These are phyloP conservation scores for Amanita pseudoporphyria DNA, from an alignment of 768 basidiomycete genomes.

Conservation along the genomic window DNA sequence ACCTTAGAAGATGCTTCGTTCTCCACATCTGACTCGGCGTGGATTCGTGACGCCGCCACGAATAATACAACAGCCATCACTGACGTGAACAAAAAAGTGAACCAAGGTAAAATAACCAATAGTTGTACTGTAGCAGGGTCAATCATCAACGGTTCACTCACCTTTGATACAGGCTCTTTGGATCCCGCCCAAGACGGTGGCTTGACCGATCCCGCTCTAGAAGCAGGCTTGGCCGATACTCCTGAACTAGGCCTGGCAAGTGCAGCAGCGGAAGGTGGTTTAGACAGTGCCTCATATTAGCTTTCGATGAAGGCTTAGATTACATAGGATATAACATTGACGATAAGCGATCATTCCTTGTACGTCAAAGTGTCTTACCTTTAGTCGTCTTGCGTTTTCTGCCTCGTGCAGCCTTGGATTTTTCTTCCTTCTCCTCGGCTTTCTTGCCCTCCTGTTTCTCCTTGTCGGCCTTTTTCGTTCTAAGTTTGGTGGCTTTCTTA, in stretches of 20 bases:
- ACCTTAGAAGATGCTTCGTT: too few relatives aligned
- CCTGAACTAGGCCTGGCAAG: conserved; percentile 30
- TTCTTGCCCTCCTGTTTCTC: conserved; percentile 24
- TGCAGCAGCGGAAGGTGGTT: conserved; percentile 10
- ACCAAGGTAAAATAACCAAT: too few relatives aligned
- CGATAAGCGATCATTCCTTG: conserved; percentile 10
- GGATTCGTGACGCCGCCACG: too few relatives aligned
- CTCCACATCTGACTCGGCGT: too few relatives aligned
- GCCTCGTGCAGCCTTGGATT: conserved; percentile 38
- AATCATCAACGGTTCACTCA: conserved; percentile 16
- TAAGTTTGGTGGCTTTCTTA: conserved; percentile 61
- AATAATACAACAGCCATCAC: too few relatives aligned
- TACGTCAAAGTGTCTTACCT: conserved; percentile 14
- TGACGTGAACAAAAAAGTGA: too few relatives aligned
- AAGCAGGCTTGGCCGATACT: conserved; percentile 31
- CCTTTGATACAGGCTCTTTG: conserved; percentile 61
- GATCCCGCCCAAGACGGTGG: conserved; percentile 37
- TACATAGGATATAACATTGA: conserved; percentile 26
- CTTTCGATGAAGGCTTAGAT: conserved; percentile 33
- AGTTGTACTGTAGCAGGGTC: too few relatives aligned
- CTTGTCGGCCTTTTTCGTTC: conserved; percentile 42
- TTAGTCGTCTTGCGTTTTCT: conserved; percentile 36
- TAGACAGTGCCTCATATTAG: conserved; percentile 24
- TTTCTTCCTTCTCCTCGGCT: conserved; percentile 36
- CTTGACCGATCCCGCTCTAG: conserved; percentile 27